Evolutionary conservation across 495 filamentous ascomycete species (phyloP).

Genomic region (Hypoxylon cercidicola): DNA sequence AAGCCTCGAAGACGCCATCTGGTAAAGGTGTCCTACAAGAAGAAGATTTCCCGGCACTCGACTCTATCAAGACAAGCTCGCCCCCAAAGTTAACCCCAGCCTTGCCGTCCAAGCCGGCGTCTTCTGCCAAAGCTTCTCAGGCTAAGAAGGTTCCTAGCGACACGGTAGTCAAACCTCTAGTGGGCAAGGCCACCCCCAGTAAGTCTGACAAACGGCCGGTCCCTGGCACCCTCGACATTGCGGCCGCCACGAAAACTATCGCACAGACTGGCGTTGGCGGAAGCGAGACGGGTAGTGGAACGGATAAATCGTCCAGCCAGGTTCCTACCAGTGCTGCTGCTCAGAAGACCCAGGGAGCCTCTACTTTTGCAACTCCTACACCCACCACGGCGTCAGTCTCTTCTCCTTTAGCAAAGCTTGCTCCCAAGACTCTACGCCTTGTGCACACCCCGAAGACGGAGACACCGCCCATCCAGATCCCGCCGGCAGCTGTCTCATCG

Average conservation of each 20-base stretch:
- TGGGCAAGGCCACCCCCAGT: conserved; percentile 16
- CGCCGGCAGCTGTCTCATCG: conserved; percentile 41
- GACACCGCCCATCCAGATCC: conserved; percentile 53
- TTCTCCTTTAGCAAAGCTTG: conserved; percentile 55
- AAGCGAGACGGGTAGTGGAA: conserved; percentile 39
- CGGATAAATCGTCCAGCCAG: conserved; percentile 43
- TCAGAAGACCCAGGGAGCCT: conserved; percentile 47
- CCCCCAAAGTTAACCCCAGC: conserved; percentile 36
- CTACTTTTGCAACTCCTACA: conserved; percentile 64
- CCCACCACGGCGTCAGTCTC: conserved; percentile 58
- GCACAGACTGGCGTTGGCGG: conserved; percentile 34
- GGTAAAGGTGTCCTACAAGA: conserved; percentile 54
- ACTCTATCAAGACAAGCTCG: conserved; percentile 49
- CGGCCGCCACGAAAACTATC: conserved; percentile 60
- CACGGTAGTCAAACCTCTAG: conserved; percentile 16
- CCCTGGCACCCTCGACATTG: conserved; percentile 72
- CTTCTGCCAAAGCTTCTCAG: conserved; percentile 38
- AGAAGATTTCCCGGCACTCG: conserved; percentile 69
- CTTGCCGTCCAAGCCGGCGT: conserved; percentile 31
- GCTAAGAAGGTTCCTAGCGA: conserved; percentile 41
- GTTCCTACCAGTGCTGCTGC: conserved; percentile 15
- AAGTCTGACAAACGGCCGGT: conserved; percentile 63
- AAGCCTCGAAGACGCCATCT: conserved; percentile 50
- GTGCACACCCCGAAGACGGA: conserved; percentile 79
- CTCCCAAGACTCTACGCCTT: conserved; percentile 71